Percentiles rank a stretch among this genome's conserved stretches.
Evolutionary conservation across 2,329 filamentous ascomycete species (phyloP).

Genomic region (Capronia coronata): DNA sequence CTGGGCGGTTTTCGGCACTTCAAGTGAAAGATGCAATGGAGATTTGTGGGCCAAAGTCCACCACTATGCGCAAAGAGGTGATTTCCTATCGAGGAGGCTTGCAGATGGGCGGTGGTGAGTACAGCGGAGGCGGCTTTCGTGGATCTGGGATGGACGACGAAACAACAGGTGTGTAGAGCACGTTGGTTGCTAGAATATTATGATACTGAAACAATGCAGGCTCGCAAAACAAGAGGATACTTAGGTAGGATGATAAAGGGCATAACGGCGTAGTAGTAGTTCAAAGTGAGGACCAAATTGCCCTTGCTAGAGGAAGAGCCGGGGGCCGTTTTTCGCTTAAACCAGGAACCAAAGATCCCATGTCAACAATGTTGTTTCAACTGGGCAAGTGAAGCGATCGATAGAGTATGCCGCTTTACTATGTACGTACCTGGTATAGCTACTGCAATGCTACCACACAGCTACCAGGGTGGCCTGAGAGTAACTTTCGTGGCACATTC

Average conservation of each 20-base stretch:
- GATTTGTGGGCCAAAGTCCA: not conserved
- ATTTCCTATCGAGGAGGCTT: constrained; percentile 13
- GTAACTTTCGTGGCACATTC: too few species aligned
- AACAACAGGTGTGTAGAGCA: not conserved
- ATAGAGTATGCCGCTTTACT: too few species aligned
- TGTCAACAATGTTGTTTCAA: constrained; percentile 14
- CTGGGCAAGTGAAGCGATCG: not conserved
- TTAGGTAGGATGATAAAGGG: constrained; percentile 6
- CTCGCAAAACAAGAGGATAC: constrained; percentile 2
- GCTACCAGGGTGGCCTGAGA: too few species aligned
- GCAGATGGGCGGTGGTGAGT: constrained; percentile 14
- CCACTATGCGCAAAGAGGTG: constrained; percentile 7
- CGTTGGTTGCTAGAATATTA: constrained; percentile 6
- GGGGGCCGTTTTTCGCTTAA: constrained; percentile 6
- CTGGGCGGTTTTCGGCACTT: not conserved
- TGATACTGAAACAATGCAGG: constrained; percentile 12
- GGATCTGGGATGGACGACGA: not conserved
- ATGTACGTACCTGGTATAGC: too few species aligned
- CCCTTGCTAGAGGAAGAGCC: constrained; percentile 1
- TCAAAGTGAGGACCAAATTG: constrained; percentile 16
- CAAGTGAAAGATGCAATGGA: not conserved
- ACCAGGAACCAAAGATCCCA: constrained; percentile 5
- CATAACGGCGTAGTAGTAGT: not conserved
- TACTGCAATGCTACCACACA: too few species aligned
- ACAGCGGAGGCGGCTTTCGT: not conserved